Evolutionary conservation across 176 grass and related monocot species (phyloP).

Genomic region (Pontederia crassipes): DNA sequence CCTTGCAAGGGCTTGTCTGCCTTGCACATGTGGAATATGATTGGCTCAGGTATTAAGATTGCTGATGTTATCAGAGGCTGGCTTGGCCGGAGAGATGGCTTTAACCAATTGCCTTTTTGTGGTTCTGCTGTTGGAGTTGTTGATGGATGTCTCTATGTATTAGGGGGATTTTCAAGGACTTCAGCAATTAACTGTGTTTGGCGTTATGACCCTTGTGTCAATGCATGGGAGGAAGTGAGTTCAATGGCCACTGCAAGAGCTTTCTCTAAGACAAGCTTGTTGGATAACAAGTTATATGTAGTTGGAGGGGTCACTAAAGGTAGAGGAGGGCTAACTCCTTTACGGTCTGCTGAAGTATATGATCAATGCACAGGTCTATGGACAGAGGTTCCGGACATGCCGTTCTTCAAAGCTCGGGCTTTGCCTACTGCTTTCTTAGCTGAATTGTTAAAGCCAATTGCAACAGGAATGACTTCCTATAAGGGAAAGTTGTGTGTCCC

Average conservation of each 20-base stretch:
- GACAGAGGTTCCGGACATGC: slow-evolving; percentile 48
- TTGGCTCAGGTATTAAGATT: slow-evolving; percentile 66
- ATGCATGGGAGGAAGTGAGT: slow-evolving; percentile 59
- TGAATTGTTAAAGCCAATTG: slow-evolving; percentile 65
- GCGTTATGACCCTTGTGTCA: slow-evolving; percentile 55
- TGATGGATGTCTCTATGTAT: slow-evolving; percentile 53
- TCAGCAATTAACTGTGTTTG: slow-evolving; percentile 44
- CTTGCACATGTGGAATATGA: slow-evolving; percentile 46
- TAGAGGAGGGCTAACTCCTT: slow-evolving; percentile 34
- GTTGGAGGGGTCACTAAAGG: slow-evolving; percentile 57
- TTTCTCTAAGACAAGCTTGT: slow-evolving; percentile 55
- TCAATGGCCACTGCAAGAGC: slow-evolving; percentile 49
- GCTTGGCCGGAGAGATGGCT: slow-evolving; percentile 33
- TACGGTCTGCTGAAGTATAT: slow-evolving; percentile 70
- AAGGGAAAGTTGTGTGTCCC: slow-evolving; percentile 64
- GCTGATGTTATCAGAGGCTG: slow-evolving; percentile 47
- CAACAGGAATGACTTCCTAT: slow-evolving; percentile 45
- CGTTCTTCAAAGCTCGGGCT: slow-evolving; percentile 45
- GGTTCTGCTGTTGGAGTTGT: slow-evolving; percentile 35
- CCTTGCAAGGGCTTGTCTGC: slow-evolving; percentile 20
- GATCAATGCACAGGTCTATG: slow-evolving; percentile 49
- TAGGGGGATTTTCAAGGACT: slow-evolving; percentile 54
- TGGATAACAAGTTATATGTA: slow-evolving; percentile 77
- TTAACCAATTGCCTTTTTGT: slow-evolving; percentile 32
- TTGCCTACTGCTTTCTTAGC: slow-evolving; percentile 51